These are phyloP conservation scores for Hanseniaspora thailandica DNA, from an alignment of 805 yeast genomes.

Conservation along the genomic window DNA sequence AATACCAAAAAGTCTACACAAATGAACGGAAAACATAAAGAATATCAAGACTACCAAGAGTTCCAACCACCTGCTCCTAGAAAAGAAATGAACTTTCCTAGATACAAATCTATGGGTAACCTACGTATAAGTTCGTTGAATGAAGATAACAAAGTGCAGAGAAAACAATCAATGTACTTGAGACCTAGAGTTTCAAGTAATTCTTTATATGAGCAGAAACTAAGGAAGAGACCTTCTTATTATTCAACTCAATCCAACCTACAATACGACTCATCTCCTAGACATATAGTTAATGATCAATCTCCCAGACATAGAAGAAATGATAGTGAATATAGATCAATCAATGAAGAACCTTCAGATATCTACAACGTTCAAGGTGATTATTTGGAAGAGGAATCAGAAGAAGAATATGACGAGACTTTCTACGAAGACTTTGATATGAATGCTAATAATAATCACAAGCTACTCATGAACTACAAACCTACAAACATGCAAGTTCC, in stretches of 20 bases:
- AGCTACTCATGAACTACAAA: not conserved
- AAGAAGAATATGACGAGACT: constrained; percentile 6
- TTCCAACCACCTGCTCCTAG: not conserved
- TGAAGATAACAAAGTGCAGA: not conserved
- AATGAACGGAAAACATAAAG: not conserved
- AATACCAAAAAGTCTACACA: not conserved
- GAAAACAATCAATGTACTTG: constrained; percentile 4
- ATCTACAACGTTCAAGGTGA: not conserved
- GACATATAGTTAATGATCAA: not conserved
- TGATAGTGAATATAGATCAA: not conserved
- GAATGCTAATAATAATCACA: not conserved
- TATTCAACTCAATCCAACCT: not conserved
- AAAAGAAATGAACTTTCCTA: constrained; percentile 1
- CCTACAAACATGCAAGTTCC: not conserved
- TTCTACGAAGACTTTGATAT: constrained; percentile 9
- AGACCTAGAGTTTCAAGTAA: constrained; percentile 8
- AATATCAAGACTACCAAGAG: not conserved
- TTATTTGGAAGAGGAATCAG: constrained; percentile 1
- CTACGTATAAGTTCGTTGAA: not conserved
- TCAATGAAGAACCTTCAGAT: not conserved
- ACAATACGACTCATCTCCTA: not conserved
- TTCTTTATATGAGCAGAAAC: not conserved
- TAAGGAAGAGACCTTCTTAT: not conserved
- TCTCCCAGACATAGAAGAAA: not conserved
- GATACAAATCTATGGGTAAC: constrained; percentile 10